A percentile compares a stretch with the other conserved stretches of the same genome.
phyloP scores from a whole-genome alignment of 768 basidiomycete genomes.

The Gelatoporia subvermispora region DNA sequence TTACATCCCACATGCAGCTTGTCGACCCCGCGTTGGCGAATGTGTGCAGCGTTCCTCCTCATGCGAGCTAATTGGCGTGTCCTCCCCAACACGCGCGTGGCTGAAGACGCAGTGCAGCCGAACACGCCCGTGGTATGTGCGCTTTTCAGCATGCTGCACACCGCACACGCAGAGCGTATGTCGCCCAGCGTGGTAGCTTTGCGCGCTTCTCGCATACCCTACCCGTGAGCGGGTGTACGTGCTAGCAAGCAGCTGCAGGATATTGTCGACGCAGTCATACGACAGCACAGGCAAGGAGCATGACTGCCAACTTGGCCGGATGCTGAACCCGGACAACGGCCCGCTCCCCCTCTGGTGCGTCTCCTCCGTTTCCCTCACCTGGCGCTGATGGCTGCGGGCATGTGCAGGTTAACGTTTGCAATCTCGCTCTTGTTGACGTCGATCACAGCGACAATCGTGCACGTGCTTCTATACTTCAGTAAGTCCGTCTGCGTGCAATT shows the following conservation, averaged over 20 bases:
- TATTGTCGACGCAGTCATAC: constrained; percentile 22
- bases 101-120: constrained; percentile 62
- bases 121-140: constrained; percentile 65
- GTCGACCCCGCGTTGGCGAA: constrained; percentile 29
- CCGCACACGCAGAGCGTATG: constrained; percentile 51
- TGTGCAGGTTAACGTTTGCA: constrained; percentile 31
- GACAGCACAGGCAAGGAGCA: constrained; percentile 35
- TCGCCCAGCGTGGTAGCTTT: constrained; percentile 48
- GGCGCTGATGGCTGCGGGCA: no score
- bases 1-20: constrained; percentile 22
- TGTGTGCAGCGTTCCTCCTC: no score
- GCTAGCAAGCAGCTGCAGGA: constrained; percentile 20
- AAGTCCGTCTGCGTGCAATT: constrained; percentile 36
- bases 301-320: constrained; percentile 35
- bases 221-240: neutral
- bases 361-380: no score
- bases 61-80: no score
- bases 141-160: constrained; percentile 71
- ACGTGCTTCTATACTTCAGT: constrained; percentile 40
- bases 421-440: constrained; percentile 38
- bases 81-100: no score
- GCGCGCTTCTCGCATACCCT: constrained; percentile 49
- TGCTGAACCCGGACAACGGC: constrained; percentile 32
- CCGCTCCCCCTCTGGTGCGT: constrained; percentile 40
- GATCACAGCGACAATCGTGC: constrained; percentile 42